phyloP scores from a whole-genome alignment of 2,329 filamentous ascomycete genomes.

The Zopfia rhizophila region DNA sequence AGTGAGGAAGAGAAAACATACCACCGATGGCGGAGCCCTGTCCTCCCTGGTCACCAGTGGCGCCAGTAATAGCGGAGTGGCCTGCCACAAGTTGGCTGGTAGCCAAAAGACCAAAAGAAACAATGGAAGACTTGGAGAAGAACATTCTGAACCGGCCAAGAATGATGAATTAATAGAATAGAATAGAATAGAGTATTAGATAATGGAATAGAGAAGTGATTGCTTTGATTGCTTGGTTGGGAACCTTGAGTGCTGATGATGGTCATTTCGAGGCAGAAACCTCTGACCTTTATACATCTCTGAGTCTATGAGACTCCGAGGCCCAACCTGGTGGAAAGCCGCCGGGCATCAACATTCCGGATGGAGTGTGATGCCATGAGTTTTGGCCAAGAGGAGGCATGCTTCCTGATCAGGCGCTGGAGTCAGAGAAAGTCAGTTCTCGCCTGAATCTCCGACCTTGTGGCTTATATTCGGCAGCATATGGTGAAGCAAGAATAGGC shows the following conservation, averaged over 20 bases:
- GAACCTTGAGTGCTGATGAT: constrained; percentile 47
- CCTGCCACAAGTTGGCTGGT: constrained; percentile 67
- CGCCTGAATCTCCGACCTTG: constrained; percentile 31
- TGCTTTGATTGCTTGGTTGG: constrained; percentile 46
- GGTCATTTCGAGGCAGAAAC: constrained; percentile 28
- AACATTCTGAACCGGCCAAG: constrained; percentile 55
- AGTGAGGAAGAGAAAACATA: constrained; percentile 26
- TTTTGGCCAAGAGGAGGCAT: constrained; percentile 45
- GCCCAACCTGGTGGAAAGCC: not conserved
- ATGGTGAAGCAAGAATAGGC: constrained; percentile 36
- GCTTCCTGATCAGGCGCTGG: constrained; percentile 29
- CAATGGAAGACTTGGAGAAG: constrained; percentile 51
- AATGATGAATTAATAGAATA: constrained; percentile 29
- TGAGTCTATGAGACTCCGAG: not conserved
- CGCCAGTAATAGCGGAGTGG: constrained; percentile 69
- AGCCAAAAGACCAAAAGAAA: constrained; percentile 63
- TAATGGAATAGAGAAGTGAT: constrained; percentile 44
- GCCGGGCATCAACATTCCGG: constrained; percentile 20
- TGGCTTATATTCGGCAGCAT: too few relatives aligned
- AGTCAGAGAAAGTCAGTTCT: constrained; percentile 20
- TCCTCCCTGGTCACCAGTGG: constrained; percentile 68
- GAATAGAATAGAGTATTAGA: constrained; percentile 37
- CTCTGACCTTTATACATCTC: constrained; percentile 40
- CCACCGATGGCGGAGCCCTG: constrained; percentile 61
- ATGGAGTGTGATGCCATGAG: constrained; percentile 27